These are phyloP conservation scores for Pythium rishiriense DNA, from an alignment of 352 stramenopile species.

Conservation along the genomic window DNA sequence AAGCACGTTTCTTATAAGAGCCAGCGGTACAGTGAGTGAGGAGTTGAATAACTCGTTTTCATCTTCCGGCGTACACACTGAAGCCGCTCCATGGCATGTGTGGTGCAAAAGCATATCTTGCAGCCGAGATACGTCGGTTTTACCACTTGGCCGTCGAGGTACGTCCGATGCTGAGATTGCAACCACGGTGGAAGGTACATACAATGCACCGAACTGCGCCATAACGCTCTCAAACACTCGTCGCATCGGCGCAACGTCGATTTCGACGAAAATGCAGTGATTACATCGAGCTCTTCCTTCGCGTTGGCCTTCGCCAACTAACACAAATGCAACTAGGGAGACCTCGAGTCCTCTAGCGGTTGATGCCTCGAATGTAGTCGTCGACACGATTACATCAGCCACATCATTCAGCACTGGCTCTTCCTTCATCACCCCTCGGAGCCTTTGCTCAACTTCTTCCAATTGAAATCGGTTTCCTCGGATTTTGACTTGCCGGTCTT, in stretches of 20 bases:
- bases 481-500: constrained; percentile 56
- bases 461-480: constrained; percentile 52
- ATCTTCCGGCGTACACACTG: background rate
- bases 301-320: background rate
- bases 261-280: background rate
- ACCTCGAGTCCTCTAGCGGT: background rate
- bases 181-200: constrained; percentile 33
- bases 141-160: constrained; percentile 36
- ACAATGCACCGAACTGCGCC: constrained; percentile 32
- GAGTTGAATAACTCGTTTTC: background rate
- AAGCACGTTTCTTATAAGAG: constrained; percentile 7
- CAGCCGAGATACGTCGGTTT: constrained; percentile 39
- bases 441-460: constrained; percentile 44
- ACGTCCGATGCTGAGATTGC: constrained; percentile 20
- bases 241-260: constrained; percentile 15
- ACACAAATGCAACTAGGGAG: background rate
- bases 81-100: background rate
- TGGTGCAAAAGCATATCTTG: constrained; percentile 8
- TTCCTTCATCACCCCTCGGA: constrained; percentile 7
- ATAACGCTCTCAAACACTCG: constrained; percentile 34
- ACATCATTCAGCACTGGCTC: background rate
- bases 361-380: background rate
- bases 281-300: background rate
- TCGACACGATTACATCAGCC: background rate
- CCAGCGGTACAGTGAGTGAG: background rate